These are phyloP conservation scores for Podila horticola DNA, from an alignment of 192 early-diverging fungal genomes.

Conservation along the genomic window DNA sequence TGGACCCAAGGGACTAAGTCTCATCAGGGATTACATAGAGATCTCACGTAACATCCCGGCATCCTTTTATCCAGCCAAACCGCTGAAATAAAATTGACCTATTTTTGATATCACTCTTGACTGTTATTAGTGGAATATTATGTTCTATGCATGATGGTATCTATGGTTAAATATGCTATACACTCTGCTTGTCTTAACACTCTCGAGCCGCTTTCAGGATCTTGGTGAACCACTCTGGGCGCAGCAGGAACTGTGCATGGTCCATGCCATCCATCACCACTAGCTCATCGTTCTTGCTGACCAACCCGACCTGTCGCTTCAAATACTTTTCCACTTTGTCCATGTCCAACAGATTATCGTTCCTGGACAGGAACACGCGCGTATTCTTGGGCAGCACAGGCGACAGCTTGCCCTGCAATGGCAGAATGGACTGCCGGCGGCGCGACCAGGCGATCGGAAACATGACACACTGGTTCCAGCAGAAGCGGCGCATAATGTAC, in stretches of 20 bases:
- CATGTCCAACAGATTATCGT: constrained; percentile 45
- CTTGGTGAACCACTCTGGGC: constrained; percentile 42
- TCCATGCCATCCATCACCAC: constrained; percentile 41
- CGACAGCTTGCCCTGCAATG: constrained; percentile 21
- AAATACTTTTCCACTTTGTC: constrained; percentile 34
- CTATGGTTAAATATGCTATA: too few species aligned
- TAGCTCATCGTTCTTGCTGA: constrained; percentile 33
- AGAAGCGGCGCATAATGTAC: constrained; percentile 51
- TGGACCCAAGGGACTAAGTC: constrained; percentile 56
- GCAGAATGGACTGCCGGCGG: not conserved
- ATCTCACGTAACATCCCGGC: constrained; percentile 65
- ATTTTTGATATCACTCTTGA: not conserved
- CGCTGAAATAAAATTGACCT: not conserved
- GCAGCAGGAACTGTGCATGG: constrained; percentile 44
- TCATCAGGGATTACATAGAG: constrained; percentile 58
- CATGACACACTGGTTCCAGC: constrained; percentile 44
- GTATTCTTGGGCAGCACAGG: constrained; percentile 42
- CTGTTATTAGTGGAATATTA: not conserved
- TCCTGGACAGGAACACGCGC: constrained; percentile 40
- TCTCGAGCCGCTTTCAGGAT: constrained; percentile 41
- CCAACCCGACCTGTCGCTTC: constrained; percentile 19
- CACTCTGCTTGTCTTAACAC: constrained; percentile 8
- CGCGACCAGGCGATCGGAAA: constrained; percentile 36
- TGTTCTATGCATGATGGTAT: too few species aligned
- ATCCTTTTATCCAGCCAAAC: constrained; percentile 54